Evolutionary conservation across 345 rosid species (phyloP).

Genomic region (Limnanthes douglasii): DNA sequence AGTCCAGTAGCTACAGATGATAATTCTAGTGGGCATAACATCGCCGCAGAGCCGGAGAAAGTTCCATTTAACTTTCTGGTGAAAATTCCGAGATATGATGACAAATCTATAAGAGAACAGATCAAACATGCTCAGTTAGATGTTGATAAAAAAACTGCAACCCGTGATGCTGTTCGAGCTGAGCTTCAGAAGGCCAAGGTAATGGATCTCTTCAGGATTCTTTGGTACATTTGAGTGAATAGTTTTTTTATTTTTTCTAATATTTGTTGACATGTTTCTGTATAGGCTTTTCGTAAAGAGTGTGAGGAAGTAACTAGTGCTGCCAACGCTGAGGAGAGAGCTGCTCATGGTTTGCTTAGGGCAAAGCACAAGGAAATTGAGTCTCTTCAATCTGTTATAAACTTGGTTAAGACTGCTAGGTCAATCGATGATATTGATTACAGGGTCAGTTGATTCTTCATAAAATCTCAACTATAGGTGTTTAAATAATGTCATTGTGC

Average conservation of each 20-base stretch:
- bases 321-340: constrained; percentile 38
- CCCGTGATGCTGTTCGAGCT: constrained; percentile 41
- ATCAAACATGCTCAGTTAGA: constrained; percentile 30
- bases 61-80: constrained; percentile 34
- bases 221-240: constrained; percentile 1
- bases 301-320: constrained; percentile 20
- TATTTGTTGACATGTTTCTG: constrained; percentile 7
- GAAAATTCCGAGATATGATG: constrained; percentile 55
- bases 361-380: constrained; percentile 64
- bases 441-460: constrained; percentile 23
- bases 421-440: constrained; percentile 44
- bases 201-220: constrained; percentile 7
- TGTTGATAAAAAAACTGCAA: constrained; percentile 49
- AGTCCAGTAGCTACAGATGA: constrained; percentile 12
- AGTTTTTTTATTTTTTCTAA: constrained; percentile 9
- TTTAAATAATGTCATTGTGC: constrained; percentile 7
- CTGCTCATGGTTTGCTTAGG: constrained; percentile 35
- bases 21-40: constrained; percentile 23
- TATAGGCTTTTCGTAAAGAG: constrained; percentile 36
- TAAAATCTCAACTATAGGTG: not conserved
- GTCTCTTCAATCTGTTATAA: constrained; percentile 32
- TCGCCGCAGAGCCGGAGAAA: constrained; percentile 25
- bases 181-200: constrained; percentile 41
- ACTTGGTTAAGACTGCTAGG: constrained; percentile 30
- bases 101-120: constrained; percentile 30